Base-by-base conservation (phyloP, 2,329 filamentous ascomycete genomes). In the Alternaria triticimaculans region DNA sequence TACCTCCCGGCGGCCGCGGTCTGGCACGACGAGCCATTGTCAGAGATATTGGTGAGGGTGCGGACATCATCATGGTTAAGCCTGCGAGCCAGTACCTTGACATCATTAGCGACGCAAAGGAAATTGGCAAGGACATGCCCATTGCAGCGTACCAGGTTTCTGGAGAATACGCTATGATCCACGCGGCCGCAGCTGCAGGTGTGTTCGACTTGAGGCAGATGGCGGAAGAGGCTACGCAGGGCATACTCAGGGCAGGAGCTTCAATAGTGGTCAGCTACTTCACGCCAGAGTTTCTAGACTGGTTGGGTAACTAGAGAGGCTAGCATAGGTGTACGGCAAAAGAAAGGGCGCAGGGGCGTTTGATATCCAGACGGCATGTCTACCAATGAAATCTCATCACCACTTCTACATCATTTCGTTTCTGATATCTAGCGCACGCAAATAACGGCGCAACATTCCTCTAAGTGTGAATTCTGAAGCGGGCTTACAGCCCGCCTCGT, bases 11-110 rank as follows among this genome's bases (percentile, higher is more conserved):
- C 65, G 96, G 94, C 25, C 91, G 96, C 55, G 96, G 96, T 33
- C 88, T 99, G 48, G 96, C 96, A 15, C 89, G 96, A 69, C 89
- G 96, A 71, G 96, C 96, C 53, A 97, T 99, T 69, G 84, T 89
- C 44, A 88, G 96, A 71, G 96, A 99, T 78, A 95, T 99, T 71
- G 87, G 87, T 68, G 96, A 99, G 82, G 96, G 96, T 25, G 96
- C 96, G 20, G 96, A 99, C 76, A 93, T 97, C 72, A 97, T 99
- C 82, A 97, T 99, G 95, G 96, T 99, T 66, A 99, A 99, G 86
- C 96, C 96, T 3, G 96, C 96, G 10, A 92, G 92, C 73, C 93
- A 95, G 80, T 99, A 97, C 80, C 87, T 99, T 49, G 96, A 99
- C 81, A 97, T 99, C 74, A 98, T 99, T 80, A 93, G 92, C 71